These are phyloP conservation scores for Monosporascus sp. DNA, from an alignment of 2,329 filamentous ascomycete species.

Conservation along the genomic window DNA sequence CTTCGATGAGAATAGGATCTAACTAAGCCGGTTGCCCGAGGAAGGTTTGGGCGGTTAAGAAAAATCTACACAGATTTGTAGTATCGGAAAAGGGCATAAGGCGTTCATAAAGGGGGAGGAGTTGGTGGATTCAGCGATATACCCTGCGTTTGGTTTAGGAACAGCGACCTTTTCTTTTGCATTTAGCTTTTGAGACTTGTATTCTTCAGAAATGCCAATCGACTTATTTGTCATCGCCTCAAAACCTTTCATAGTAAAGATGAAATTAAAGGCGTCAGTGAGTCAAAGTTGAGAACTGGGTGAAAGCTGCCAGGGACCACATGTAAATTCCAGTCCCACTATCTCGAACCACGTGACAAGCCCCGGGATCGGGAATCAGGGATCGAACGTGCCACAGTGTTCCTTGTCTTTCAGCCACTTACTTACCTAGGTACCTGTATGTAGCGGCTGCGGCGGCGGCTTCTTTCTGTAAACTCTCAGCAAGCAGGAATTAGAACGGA, in stretches of 20 bases:
- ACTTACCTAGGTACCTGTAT: not conserved
- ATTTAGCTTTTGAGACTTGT: not conserved
- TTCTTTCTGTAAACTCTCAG: not conserved
- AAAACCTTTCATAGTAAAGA: too few species aligned
- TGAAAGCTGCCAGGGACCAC: too few species aligned
- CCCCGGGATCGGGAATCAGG: too few species aligned
- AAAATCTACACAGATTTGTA: conserved; percentile 2
- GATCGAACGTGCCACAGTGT: too few species aligned
- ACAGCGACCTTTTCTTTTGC: not conserved
- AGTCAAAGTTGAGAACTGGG: too few species aligned
- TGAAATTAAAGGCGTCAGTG: too few species aligned
- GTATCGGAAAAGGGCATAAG: conserved; percentile 7
- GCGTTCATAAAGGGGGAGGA: not conserved
- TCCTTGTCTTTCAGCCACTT: too few species aligned
- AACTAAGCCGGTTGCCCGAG: not conserved
- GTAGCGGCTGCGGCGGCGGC: not conserved
- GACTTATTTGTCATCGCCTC: too few species aligned
- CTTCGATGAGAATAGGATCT: conserved; percentile 28
- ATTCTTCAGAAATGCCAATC: not conserved
- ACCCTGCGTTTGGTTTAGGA: not conserved
- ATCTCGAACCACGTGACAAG: too few species aligned
- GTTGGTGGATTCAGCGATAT: not conserved
- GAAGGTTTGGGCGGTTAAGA: not conserved
- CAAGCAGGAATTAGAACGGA: not conserved
- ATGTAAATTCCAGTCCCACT: too few species aligned